Evolutionary conservation across 1,284 basidiomycete genomes (phyloP).

Genomic region (Phenoliferia sp.): DNA sequence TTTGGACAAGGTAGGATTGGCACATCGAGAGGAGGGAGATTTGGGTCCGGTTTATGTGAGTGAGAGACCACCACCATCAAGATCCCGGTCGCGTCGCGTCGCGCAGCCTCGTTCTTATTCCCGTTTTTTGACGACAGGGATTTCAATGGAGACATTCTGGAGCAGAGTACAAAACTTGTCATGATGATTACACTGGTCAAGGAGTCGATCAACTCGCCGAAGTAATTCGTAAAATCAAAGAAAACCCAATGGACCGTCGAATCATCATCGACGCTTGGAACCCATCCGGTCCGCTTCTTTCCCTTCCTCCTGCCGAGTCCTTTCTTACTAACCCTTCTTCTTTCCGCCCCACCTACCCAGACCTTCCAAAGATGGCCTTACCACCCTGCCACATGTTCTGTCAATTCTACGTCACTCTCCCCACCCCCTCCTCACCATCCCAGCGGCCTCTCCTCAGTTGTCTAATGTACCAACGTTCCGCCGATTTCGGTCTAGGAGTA

Average conservation of each 20-base stretch:
- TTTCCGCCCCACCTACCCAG: too few species aligned
- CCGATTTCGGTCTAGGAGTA: conserved; percentile 91
- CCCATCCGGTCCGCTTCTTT: conserved; percentile 65
- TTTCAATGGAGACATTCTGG: conserved; percentile 99
- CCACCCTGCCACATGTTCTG: conserved; percentile 98
- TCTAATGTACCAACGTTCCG: conserved; percentile 96
- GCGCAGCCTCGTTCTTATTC: not conserved
- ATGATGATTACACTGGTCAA: conserved; percentile 68
- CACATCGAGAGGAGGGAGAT: conserved; percentile 82
- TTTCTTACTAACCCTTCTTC: not conserved
- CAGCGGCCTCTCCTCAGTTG: conserved; percentile 71
- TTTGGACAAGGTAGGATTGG: conserved; percentile 74
- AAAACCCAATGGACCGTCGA: conserved; percentile 90
- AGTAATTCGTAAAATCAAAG: conserved; percentile 84
- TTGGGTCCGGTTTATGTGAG: conserved; percentile 79
- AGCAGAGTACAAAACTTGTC: conserved; percentile 66
- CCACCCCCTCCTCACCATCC: conserved; percentile 55
- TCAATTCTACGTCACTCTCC: conserved; percentile 94
- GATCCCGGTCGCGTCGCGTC: conserved; percentile 39
- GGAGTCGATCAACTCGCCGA: conserved; percentile 91
- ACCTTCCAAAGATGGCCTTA: conserved; percentile 88
- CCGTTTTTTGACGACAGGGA: not conserved
- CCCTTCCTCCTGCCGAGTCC: not conserved
- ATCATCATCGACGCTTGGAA: conserved; percentile 98
- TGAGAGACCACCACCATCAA: too few species aligned